Base-by-base conservation (phyloP, 2,329 filamentous ascomycete species). In the Colletotrichum acutatum region DNA sequence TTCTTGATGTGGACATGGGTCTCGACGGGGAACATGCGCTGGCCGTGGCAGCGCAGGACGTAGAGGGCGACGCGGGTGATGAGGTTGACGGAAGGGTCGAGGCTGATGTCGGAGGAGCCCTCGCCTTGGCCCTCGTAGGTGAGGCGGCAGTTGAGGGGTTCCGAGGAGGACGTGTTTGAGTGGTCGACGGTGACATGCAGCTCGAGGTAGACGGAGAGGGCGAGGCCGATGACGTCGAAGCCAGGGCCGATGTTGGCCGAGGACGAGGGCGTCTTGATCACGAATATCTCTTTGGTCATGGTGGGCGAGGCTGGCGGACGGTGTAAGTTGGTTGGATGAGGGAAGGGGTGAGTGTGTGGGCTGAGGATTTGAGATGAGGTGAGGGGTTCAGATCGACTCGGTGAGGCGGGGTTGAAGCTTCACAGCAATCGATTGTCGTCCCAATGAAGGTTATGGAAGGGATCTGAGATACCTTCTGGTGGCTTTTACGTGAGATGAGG, bases 201-300 rank as follows among this genome's bases (percentile, higher is more conserved):
- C 86, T 98, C 95, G 76, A 99, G 93, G 86, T 96, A 97, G 83
- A 98, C 92, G 76, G 95, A 97, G 77, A 99, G 89, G 9, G 96
- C 96, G 74, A 99, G 92, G 77, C 97, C 95, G 82, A 98, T 98
- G 78, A 98, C 96, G 87, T 99, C 96, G 88, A 98, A 99, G 72
- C 96, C 96, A 61, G 96, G 96, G 77, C 95, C 96, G 81, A 98
- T 98, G 87, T 98, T 98, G 85, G 96, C 96, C 74, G 95, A 98
- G 74, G 96, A 98, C 86, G 94, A 97, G 76, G 96, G 96, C 74
- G 95, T 94, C 84, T 89, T 91, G 87, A 95, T 94, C 77, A 89
- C 85, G 83, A 93, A 92, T 67, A 90, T 90, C 79, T 91, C 88
- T 85, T 88, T 87, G 67, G 64, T 67, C 56, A 60, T 69, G 53